These are phyloP conservation scores for Aegilops sharonensis DNA, from an alignment of 176 grass and related monocot species.

Conservation along the genomic window DNA sequence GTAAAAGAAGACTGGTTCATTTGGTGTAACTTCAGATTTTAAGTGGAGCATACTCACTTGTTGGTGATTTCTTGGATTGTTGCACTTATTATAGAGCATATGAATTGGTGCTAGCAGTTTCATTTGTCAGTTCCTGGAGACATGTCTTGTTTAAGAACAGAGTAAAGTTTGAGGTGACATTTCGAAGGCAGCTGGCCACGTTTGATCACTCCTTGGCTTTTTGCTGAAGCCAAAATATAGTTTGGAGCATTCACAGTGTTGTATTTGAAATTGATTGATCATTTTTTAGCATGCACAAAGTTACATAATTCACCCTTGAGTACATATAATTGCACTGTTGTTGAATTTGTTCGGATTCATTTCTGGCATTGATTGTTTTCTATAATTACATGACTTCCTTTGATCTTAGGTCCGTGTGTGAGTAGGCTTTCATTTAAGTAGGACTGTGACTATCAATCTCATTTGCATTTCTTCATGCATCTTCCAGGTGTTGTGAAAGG, in stretches of 20 bases:
- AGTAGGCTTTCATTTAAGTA: not conserved
- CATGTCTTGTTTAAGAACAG: not conserved
- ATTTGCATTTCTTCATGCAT: constrained; percentile 12
- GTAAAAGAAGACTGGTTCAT: not conserved
- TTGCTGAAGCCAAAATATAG: not conserved
- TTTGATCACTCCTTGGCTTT: not conserved
- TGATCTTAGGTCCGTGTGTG: not conserved
- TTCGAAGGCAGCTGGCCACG: not conserved
- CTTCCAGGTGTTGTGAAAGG: constrained; percentile 86
- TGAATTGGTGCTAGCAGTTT: not conserved
- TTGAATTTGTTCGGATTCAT: constrained; percentile 6
- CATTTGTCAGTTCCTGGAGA: not conserved
- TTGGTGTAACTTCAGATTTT: not conserved
- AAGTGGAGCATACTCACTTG: not conserved
- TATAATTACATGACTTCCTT: not conserved
- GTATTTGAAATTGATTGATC: not conserved
- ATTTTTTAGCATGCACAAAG: not conserved
- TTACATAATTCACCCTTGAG: not conserved
- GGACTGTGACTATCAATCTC: not conserved
- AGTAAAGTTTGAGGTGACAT: not conserved
- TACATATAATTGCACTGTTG: not conserved
- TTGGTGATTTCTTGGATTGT: not conserved
- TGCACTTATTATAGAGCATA: not conserved
- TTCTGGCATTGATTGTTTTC: not conserved
- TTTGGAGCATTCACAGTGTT: not conserved